Conservation (phyloP, 2,329 filamentous ascomycete genomes). For the Epicoccum nigrum region DNA sequence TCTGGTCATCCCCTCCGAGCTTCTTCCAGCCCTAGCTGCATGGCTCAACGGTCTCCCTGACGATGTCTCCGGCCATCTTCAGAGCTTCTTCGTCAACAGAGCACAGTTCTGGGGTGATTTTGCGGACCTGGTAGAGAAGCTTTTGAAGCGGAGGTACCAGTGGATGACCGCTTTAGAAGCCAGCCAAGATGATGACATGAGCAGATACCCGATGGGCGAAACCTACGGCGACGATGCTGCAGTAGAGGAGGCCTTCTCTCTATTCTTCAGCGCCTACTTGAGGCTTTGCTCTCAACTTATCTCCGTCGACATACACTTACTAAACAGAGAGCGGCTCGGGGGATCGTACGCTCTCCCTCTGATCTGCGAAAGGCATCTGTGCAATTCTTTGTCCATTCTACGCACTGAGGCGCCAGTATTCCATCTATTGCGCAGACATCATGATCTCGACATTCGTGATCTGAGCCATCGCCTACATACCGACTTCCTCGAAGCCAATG, state of each 20-base stretch:
- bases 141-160: slow-evolving; percentile 36
- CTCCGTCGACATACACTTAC: slow-evolving; percentile 31
- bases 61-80: slow-evolving; percentile 24
- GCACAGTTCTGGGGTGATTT: slow-evolving; percentile 46
- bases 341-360: slow-evolving; percentile 26
- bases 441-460: slow-evolving; percentile 26
- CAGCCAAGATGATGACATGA: slow-evolving; percentile 23
- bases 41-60: slow-evolving; percentile 41
- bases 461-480: slow-evolving; percentile 28
- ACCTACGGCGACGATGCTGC: slow-evolving; percentile 29
- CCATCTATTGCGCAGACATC: slow-evolving; percentile 37
- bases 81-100: slow-evolving; percentile 36
- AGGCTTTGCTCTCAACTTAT: slow-evolving; percentile 34
- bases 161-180: slow-evolving; percentile 19
- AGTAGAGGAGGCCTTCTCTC: slow-evolving; percentile 33
- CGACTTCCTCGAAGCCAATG: slow-evolving; percentile 34
- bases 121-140: slow-evolving; percentile 31
- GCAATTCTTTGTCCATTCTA: slow-evolving; percentile 31
- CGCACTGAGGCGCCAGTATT: slow-evolving; percentile 35
- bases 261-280: slow-evolving; percentile 40
- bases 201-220: slow-evolving; percentile 39
- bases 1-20: slow-evolving; percentile 15
- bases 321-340: slow-evolving; percentile 25
- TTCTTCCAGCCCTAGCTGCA: slow-evolving; percentile 31
- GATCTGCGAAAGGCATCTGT: slow-evolving; percentile 40